Evolutionary conservation across 495 filamentous ascomycete species (phyloP).

Genomic region (Aspergillus cavernicola): DNA sequence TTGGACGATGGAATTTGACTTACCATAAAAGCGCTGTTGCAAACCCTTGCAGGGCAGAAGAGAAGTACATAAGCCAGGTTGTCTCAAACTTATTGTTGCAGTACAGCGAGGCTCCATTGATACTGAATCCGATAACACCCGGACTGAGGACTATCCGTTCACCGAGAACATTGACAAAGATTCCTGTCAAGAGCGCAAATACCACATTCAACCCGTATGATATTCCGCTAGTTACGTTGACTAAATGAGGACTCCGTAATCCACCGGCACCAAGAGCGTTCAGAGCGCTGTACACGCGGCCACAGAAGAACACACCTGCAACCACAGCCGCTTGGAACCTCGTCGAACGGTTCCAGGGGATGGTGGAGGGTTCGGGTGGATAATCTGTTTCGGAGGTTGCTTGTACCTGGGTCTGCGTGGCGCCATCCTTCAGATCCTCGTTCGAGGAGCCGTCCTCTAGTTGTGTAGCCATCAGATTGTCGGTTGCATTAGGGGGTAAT

Average conservation of each 20-base stretch:
- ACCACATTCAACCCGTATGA: constrained; percentile 33
- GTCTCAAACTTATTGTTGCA: constrained; percentile 53
- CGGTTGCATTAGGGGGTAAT: too few relatives aligned
- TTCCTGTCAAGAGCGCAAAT: constrained; percentile 19
- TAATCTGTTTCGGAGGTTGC: too few relatives aligned
- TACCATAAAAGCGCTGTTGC: constrained; percentile 52
- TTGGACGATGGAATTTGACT: too few relatives aligned
- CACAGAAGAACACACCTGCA: constrained; percentile 50
- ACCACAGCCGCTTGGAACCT: constrained; percentile 54
- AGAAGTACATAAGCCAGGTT: constrained; percentile 53
- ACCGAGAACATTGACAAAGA: constrained; percentile 35
- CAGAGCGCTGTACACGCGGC: constrained; percentile 58
- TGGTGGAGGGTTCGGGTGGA: too few relatives aligned
- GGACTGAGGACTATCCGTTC: constrained; percentile 47
- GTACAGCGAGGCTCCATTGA: constrained; percentile 54
- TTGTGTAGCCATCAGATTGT: too few relatives aligned
- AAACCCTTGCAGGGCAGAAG: constrained; percentile 50
- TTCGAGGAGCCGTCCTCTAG: too few relatives aligned
- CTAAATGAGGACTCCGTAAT: constrained; percentile 48
- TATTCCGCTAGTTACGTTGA: constrained; percentile 54
- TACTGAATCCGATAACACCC: constrained; percentile 51
- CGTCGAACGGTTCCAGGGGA: constrained; percentile 16
- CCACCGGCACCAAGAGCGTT: constrained; percentile 55
- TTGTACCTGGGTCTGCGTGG: too few relatives aligned
- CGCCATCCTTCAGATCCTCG: too few relatives aligned